phyloP scores from a whole-genome alignment of 1,284 basidiomycete genomes.

The Cryptococcus floricola region DNA sequence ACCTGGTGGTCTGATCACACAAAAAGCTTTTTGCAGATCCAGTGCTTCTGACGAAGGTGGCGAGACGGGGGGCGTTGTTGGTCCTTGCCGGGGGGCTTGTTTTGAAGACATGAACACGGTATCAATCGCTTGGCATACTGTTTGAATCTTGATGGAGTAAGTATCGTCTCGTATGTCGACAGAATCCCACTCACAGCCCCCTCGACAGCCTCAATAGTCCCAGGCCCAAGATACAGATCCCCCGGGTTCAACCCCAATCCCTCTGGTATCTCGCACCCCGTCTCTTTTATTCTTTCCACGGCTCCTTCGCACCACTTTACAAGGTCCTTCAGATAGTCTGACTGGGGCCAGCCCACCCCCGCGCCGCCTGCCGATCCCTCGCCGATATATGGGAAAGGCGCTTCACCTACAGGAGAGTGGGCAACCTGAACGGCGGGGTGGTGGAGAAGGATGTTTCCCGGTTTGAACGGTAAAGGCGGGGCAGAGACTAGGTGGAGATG shows the following conservation, averaged over 20 bases:
- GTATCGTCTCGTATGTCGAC: too few relatives aligned
- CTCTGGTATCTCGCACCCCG: constrained; percentile 73
- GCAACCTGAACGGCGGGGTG: constrained; percentile 43
- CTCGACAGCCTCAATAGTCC: constrained; percentile 52
- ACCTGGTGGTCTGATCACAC: constrained; percentile 79
- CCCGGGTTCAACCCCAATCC: constrained; percentile 62
- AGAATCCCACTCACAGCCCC: constrained; percentile 34
- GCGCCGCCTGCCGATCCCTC: constrained; percentile 1
- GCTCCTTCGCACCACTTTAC: constrained; percentile 62
- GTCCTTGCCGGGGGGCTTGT: constrained; percentile 20
- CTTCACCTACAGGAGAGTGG: constrained; percentile 38
- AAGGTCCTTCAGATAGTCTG: constrained; percentile 40
- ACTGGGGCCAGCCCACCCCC: constrained; percentile 15
- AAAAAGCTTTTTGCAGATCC: constrained; percentile 61
- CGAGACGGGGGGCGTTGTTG: constrained; percentile 21
- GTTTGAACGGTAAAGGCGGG: constrained; percentile 19
- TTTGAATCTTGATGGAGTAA: constrained; percentile 55
- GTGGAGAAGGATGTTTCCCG: constrained; percentile 39
- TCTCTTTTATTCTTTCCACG: constrained; percentile 60
- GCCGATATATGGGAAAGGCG: constrained; percentile 34
- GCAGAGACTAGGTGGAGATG: constrained; percentile 30
- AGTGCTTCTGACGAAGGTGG: not conserved
- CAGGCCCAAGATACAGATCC: constrained; percentile 67
- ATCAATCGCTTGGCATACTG: constrained; percentile 81
- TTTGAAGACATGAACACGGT: constrained; percentile 40